Conservation (phyloP, 495 filamentous ascomycete genomes). For the Penicillium salamii region DNA sequence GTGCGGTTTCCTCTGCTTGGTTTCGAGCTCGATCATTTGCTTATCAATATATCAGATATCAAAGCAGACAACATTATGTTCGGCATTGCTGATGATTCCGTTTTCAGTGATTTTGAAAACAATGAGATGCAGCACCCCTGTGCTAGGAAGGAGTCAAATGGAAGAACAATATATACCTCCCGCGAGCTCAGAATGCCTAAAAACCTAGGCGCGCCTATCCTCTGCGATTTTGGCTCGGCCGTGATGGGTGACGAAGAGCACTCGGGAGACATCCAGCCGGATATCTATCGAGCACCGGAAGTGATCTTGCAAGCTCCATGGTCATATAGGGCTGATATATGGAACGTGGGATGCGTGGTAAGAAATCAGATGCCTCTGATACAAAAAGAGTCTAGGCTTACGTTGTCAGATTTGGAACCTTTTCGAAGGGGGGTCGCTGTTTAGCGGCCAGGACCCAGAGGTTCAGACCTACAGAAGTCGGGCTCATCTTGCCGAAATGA, state of each 20-base stretch:
- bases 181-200: conserved; percentile 21
- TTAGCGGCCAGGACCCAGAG: conserved; percentile 24
- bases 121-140: conserved; percentile 26
- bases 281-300: conserved; percentile 44
- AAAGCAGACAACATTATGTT: conserved; percentile 40
- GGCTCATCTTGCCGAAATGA: conserved; percentile 42
- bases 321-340: conserved; percentile 42
- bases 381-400: neutral
- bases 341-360: conserved; percentile 45
- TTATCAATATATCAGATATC: conserved; percentile 24
- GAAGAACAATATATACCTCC: conserved; percentile 27
- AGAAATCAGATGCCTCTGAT: conserved; percentile 13
- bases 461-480: conserved; percentile 31
- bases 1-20: conserved; percentile 4
- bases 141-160: conserved; percentile 30
- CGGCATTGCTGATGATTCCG: conserved; percentile 31
- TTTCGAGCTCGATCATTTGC: neutral
- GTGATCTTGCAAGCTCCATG: conserved; percentile 37
- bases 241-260: conserved; percentile 13
- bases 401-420: conserved; percentile 30
- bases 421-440: conserved; percentile 25
- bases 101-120: conserved; percentile 28
- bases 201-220: conserved; percentile 10
- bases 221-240: conserved; percentile 31
- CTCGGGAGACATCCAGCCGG: conserved; percentile 28